Base-by-base conservation (phyloP, 176 grass and related monocot species). In the Oryza brachyantha region DNA sequence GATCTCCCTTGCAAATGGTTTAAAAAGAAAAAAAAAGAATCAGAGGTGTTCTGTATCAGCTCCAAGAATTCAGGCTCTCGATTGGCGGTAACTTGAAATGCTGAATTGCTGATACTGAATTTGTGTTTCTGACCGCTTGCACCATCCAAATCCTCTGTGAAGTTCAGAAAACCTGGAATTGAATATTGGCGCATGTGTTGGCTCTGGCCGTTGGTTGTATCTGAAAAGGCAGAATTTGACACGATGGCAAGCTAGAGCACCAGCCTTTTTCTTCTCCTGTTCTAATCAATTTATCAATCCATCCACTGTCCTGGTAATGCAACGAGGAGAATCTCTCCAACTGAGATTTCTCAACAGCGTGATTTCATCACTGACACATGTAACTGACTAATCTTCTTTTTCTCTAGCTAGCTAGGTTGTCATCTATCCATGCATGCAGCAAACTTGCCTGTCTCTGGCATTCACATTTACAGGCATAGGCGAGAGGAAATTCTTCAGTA, bases 121-220 rank as follows among this genome's bases (percentile, higher is more conserved):
- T 57, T 13, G 3, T 40, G 38, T 13, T 43, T 5, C 12, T 40
- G 29, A 24, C 43, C 3, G 76, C 22, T 54, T 38, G 64, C n/a
- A 17, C 22, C 22, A 27, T 75, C 70, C 14, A 68, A 21, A 48
- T 55, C 52, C 52, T 57, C 19, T 57, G n/a, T 26, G 46, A 21
- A 54, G 52, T 75, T 54, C 78, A 54, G 63, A 81, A 77, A 77
- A 52, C 41, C 57, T 40, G 64, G 55, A 70, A 82, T 78, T 65
- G 61, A 74, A 84, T 88, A 84, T 45, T 61, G 74, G 31, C 29
- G 31, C 61, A 10, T 55, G 35, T 11, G 62, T 88, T 84, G 86
- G 69, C 55, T 29, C 61, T 72, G 80, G 14, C 68, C 61, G 54
- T 88, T 88, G 75, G 86, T 79, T 14, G 80, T 66, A 79, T 79